These are phyloP conservation scores for Xylariaceae sp. DNA, from an alignment of 2,329 filamentous ascomycete genomes.

Conservation along the genomic window DNA sequence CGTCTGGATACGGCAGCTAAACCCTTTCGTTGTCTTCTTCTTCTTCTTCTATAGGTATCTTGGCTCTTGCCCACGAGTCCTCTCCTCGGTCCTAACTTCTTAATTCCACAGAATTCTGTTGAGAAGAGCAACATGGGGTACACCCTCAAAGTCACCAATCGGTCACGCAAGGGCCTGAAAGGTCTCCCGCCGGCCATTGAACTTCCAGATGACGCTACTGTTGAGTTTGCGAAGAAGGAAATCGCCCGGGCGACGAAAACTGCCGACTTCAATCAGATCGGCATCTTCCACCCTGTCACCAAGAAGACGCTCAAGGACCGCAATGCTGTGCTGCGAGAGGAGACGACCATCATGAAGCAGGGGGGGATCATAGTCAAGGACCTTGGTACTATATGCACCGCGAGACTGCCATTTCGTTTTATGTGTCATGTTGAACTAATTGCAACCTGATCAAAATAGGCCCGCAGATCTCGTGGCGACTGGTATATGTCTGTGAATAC, in stretches of 20 bases:
- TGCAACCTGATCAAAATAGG: slow-evolving; percentile 49
- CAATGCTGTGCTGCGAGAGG: slow-evolving; percentile 48
- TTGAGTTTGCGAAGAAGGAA: slow-evolving; percentile 56
- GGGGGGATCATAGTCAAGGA: slow-evolving; percentile 82
- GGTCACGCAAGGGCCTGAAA: slow-evolving; percentile 39
- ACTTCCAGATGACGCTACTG: slow-evolving; percentile 47
- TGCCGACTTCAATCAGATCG: slow-evolving; percentile 57
- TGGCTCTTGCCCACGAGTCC: not conserved
- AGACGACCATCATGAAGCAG: slow-evolving; percentile 44
- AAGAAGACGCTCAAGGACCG: slow-evolving; percentile 62
- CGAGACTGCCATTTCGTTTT: not conserved
- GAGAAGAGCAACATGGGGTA: slow-evolving; percentile 25
- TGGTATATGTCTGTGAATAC: slow-evolving; percentile 94
- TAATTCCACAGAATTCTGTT: not conserved
- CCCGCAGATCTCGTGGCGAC: slow-evolving; percentile 84
- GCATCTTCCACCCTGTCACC: slow-evolving; percentile 56
- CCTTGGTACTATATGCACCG: slow-evolving; percentile 58
- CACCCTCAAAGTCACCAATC: slow-evolving; percentile 30
- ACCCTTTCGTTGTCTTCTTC: too few relatives aligned
- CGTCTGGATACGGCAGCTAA: not conserved
- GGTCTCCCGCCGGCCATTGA: slow-evolving; percentile 51
- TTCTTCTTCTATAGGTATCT: not conserved
- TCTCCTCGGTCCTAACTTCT: not conserved
- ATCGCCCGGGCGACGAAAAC: slow-evolving; percentile 51
- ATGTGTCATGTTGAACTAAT: slow-evolving; percentile 3